Conservation (phyloP, 306 rosid genomes). For the Biancaea sappan region DNA sequence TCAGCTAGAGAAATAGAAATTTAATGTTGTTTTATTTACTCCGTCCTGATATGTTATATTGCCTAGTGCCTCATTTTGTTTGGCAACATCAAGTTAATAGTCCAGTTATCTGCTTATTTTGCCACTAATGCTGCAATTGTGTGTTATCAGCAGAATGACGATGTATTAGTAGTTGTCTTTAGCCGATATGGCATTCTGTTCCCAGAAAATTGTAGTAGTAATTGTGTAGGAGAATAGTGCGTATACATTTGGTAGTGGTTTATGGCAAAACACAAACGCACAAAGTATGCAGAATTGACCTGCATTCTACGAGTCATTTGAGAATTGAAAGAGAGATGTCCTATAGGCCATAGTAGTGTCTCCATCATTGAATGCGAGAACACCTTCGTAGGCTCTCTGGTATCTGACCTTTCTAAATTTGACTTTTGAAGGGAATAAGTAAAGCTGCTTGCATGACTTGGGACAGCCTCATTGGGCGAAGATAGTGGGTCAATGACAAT, state of each 20-base stretch:
- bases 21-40: background rate
- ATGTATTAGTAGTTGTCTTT: background rate
- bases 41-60: background rate
- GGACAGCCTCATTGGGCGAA: constrained; percentile 33
- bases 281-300: background rate
- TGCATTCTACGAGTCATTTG: too few species aligned
- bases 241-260: background rate
- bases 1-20: background rate
- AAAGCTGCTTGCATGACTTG: background rate
- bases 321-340: background rate
- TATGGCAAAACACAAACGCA: background rate
- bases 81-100: background rate
- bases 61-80: background rate
- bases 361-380: constrained; percentile 9
- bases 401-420: constrained; percentile 17
- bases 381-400: background rate
- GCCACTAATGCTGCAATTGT: background rate
- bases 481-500: constrained; percentile 41
- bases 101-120: background rate
- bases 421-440: constrained; percentile 6
- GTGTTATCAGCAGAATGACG: background rate
- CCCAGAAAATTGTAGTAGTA: background rate
- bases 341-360: background rate
- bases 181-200: too few species aligned
- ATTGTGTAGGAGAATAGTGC: background rate